Base-by-base conservation (phyloP, 1,284 basidiomycete species). In the Cutaneotrichosporon mucoides region DNA sequence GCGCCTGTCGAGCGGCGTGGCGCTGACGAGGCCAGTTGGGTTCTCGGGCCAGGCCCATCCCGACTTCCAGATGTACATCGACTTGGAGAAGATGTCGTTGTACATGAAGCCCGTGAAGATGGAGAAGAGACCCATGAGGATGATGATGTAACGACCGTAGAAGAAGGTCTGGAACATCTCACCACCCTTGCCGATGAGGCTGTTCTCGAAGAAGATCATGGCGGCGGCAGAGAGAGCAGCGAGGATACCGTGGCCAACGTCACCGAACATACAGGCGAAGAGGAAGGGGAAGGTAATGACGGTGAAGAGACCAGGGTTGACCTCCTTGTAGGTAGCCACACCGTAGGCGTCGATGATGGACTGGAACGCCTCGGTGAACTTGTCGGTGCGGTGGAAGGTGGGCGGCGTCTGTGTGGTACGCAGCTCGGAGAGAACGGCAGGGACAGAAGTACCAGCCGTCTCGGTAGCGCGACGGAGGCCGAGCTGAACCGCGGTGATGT, bases 251-350 rank as follows among this genome's bases (percentile, higher is more conserved):
- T 99, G 95, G 9, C 96, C 96, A 73, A 99, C 90, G 78, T 99
- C 95, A 73, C 95, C 96, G 76, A 99, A 99, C 95, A 99, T 99
- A 81, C 98, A 91, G 10, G 94, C 95, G 71, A 99, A 99, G 69
- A 99, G 80, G 86, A 99, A 99, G 0, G 96, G 96, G 84, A 97
- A 97, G 2, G 92, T 95, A 73, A 93, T 85, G 69, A 96, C 85
- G 4, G 93, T 90, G 76, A 93, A 95, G 40, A 99, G 81, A 66
- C 95, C 96, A 9, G 96, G 95, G 76, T 99, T 99, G 77, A 94
- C 88, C 80, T 99, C 96, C 77, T 97, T 90, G 78, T 99, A 99
- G 2, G 86, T 87, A 10, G 93, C 91, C 56, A 92, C 86, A 72
- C 95, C 96, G 75, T 99, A 99, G 57, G 89, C 89, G 79, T 99